These are phyloP conservation scores for Croton laevigatus DNA, from an alignment of 441 rosid species.

Conservation along the genomic window DNA sequence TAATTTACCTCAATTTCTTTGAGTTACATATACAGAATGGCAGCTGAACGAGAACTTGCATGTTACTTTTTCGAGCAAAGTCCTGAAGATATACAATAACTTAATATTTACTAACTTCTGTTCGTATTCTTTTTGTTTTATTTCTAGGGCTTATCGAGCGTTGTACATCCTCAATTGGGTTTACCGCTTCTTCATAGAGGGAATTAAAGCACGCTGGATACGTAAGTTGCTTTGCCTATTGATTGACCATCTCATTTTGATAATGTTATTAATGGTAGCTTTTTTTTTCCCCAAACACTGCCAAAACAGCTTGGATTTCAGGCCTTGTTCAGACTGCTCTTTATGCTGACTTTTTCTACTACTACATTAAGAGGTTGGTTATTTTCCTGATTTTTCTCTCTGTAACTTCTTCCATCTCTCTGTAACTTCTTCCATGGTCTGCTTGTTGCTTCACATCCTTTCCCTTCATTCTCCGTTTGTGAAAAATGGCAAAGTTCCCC, in stretches of 20 bases:
- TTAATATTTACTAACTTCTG: neutral
- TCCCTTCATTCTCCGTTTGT: neutral
- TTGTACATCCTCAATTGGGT: constrained; percentile 44
- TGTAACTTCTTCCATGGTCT: neutral
- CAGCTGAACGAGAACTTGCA: neutral
- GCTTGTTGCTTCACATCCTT: neutral
- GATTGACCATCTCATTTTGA: neutral
- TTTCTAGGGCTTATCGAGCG: constrained; percentile 37
- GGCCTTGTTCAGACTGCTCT: constrained; percentile 45
- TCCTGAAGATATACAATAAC: no score
- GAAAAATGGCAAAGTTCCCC: neutral
- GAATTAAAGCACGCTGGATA: constrained; percentile 32
- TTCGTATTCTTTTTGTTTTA: neutral
- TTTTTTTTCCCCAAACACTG: neutral
- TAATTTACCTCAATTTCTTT: neutral
- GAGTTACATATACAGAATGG: neutral
- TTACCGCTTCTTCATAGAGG: constrained; percentile 38
- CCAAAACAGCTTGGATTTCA: constrained; percentile 38
- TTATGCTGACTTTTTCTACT: constrained; percentile 45
- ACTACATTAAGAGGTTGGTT: constrained; percentile 39
- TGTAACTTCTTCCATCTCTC: neutral
- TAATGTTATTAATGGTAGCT: constrained; percentile 6
- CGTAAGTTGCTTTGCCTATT: constrained; percentile 30
- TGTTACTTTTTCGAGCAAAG: neutral
- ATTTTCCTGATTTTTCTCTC: neutral